Evolutionary conservation across 768 basidiomycete genomes (phyloP), one percentile per base, ranked within the genome.

Genomic region (Exidia glandulosa): DNA sequence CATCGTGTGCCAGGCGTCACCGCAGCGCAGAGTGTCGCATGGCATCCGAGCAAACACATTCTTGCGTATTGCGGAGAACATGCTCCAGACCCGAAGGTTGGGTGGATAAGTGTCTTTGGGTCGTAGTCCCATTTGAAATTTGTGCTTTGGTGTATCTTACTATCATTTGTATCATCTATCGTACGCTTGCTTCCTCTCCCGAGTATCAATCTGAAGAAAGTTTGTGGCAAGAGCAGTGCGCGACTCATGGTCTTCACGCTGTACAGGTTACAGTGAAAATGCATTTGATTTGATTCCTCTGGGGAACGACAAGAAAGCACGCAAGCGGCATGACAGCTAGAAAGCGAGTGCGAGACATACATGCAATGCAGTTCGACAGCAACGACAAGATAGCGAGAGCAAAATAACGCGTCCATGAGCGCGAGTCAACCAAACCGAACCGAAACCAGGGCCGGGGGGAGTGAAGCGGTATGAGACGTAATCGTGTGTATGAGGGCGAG

Each of bases 1-100:
- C 87, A 90, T 68, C 85, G 88, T n/a, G 81, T 91, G 14, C 81
- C 86, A 1, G 79, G 87, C 2, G 74, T 86, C 5, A 85, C 83
- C 3, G 77, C 87, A 1, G 82, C 87, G n/a, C 83, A 85, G 3
- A 84, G 86, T 1, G 88, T 91, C 2, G 73, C 82, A 2, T 90
- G 88, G 88, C 89, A 90, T 70, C 88, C 89, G 3, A 87, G 85
- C 5, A 87, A 83, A 71, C 84, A 88, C 64, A 80, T 84, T n/a
- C 80, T 89, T 58, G 88, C 88, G 2, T 90, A 88, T 64, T 90
- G 87, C 66, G 88, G 45, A 23, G 60, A 60, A 34, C 50, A 58
- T 29, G 54, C 32, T 36, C 54, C 61, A 30, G 30, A 58, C 31
- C 79, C 81, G 16, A 82, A 87, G 25, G 77, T 79, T 1, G 85